Conservation (phyloP, 2,329 filamentous ascomycete genomes). For the Pyrenophora tritici-repentis region DNA sequence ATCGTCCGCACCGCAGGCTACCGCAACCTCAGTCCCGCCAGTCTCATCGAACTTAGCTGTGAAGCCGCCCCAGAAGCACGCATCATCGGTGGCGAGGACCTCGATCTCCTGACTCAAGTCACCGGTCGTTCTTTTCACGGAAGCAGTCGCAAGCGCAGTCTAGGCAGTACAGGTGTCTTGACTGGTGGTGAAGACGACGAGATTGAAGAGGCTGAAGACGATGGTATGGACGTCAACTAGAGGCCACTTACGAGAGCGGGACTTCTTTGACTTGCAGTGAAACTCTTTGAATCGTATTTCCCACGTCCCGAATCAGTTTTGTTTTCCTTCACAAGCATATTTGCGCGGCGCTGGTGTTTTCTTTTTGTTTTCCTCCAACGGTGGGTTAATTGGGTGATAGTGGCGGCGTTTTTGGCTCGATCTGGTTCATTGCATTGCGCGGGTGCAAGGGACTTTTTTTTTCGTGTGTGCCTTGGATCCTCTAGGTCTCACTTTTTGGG, state of each 20-base stretch:
- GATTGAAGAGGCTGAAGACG: conserved; percentile 51
- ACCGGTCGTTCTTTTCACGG: conserved; percentile 44
- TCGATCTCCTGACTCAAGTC: conserved; percentile 64
- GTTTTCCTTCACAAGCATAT: conserved; percentile 14
- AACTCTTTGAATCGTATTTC: no score
- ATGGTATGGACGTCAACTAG: conserved; percentile 50
- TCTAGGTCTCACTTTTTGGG: neutral
- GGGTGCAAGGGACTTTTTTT: conserved; percentile 6
- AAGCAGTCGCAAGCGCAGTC: conserved; percentile 51
- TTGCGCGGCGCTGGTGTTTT: conserved; percentile 21
- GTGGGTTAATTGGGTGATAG: neutral
- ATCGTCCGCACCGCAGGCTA: conserved; percentile 90
- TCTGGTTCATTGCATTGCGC: conserved; percentile 14
- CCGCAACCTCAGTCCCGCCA: conserved; percentile 74
- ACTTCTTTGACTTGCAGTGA: neutral
- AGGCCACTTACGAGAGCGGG: neutral
- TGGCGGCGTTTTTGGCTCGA: neutral
- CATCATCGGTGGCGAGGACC: conserved; percentile 84
- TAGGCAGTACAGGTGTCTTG: conserved; percentile 44
- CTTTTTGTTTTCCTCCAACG: neutral
- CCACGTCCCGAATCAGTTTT: neutral
- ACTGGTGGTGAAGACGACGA: conserved; percentile 50
- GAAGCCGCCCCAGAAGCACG: conserved; percentile 93
- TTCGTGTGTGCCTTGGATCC: neutral
- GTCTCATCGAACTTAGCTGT: conserved; percentile 88